Percentiles rank a stretch among this genome's conserved stretches.
phyloP scores from a whole-genome alignment of 306 rosid species.

The Vachellia collinsii region DNA sequence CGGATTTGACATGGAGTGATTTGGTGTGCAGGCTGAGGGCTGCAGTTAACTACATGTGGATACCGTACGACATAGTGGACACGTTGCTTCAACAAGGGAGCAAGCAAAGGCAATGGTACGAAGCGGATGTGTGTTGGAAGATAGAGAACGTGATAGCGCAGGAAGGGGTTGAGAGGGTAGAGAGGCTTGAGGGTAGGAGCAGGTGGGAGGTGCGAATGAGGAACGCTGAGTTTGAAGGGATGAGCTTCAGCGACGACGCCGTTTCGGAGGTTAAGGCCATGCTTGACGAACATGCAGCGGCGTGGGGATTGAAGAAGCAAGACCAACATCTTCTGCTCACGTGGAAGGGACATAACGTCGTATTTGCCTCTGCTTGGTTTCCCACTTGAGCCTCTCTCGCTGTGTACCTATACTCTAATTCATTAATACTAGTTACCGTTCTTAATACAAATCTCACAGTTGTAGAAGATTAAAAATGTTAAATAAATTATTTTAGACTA shows the following conservation, averaged over 20 bases:
- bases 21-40: slow-evolving; percentile 68
- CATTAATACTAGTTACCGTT: too few relatives aligned
- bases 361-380: slow-evolving; percentile 88
- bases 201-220: slow-evolving; percentile 81
- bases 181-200: slow-evolving; percentile 61
- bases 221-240: slow-evolving; percentile 57
- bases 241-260: slow-evolving; percentile 63
- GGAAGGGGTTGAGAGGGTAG: slow-evolving; percentile 82
- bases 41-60: slow-evolving; percentile 89
- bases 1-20: slow-evolving; percentile 68
- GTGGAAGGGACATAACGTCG: slow-evolving; percentile 95
- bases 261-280: slow-evolving; percentile 72
- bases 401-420: too few relatives aligned
- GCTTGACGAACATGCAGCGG: slow-evolving; percentile 95
- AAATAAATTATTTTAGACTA: too few relatives aligned
- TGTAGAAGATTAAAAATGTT: too few relatives aligned
- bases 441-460: too few relatives aligned
- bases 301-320: slow-evolving; percentile 93
- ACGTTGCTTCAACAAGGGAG: slow-evolving; percentile 75
- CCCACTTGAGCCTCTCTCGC: slow-evolving; percentile 37
- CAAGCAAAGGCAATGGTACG: slow-evolving; percentile 87
- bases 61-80: slow-evolving; percentile 81
- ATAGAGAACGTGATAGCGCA: slow-evolving; percentile 83
- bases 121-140: slow-evolving; percentile 80
- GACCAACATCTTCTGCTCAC: slow-evolving; percentile 80